Evolutionary conservation across 495 filamentous ascomycete genomes (phyloP).

Genomic region (Daldinia caldariorum): DNA sequence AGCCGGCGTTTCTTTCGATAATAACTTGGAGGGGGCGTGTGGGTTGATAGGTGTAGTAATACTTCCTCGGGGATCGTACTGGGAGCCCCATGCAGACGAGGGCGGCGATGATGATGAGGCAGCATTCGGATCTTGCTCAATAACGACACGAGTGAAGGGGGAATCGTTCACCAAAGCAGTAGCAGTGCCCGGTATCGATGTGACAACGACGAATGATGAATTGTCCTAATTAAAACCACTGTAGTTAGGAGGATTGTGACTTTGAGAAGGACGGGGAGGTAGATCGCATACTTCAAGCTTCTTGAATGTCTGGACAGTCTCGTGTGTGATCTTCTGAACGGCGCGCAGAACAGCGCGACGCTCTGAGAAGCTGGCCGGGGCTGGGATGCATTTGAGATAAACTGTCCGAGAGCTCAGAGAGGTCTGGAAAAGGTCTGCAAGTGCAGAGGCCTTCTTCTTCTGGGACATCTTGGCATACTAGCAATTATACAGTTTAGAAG

Average conservation of each 20-base stretch:
- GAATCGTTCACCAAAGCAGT: slow-evolving; percentile 40
- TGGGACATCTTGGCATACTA: slow-evolving; percentile 31
- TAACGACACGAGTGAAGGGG: slow-evolving; percentile 34
- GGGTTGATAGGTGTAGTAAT: slow-evolving; percentile 38
- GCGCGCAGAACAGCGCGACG: slow-evolving; percentile 75
- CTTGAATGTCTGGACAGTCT: slow-evolving; percentile 79
- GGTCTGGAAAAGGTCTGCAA: slow-evolving; percentile 42
- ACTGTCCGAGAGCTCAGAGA: slow-evolving; percentile 54
- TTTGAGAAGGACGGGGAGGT: neutral
- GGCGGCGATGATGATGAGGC: neutral
- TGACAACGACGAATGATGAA: slow-evolving; percentile 55
- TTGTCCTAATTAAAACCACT: slow-evolving; percentile 40
- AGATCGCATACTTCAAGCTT: slow-evolving; percentile 67
- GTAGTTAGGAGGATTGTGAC: neutral
- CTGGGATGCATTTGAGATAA: slow-evolving; percentile 71
- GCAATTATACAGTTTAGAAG: neutral
- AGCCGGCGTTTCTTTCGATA: slow-evolving; percentile 29
- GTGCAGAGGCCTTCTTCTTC: slow-evolving; percentile 22
- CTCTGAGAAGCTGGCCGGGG: slow-evolving; percentile 71
- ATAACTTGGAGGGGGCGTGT: slow-evolving; percentile 17
- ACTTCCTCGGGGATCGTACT: slow-evolving; percentile 33
- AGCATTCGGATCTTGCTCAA: slow-evolving; percentile 29
- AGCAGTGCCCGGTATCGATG: slow-evolving; percentile 41
- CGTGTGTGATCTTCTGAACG: slow-evolving; percentile 70
- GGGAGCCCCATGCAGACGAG: slow-evolving; percentile 24